Conservation (phyloP, 2,329 filamentous ascomycete genomes). For the Fusarium domesticum region DNA sequence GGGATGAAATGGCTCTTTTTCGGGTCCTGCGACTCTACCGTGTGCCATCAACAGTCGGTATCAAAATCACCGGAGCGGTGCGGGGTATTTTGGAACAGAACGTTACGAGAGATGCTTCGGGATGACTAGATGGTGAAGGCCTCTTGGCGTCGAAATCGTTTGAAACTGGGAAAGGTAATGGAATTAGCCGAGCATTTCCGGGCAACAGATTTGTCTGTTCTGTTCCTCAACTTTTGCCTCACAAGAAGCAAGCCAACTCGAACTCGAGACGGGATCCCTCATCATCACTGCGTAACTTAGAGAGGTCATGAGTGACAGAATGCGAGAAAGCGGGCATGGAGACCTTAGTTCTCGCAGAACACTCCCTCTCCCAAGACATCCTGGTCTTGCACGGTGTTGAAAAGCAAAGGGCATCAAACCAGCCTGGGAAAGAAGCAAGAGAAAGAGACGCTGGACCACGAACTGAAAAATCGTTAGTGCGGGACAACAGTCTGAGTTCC, state of each 20-base stretch:
- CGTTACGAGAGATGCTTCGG: not conserved
- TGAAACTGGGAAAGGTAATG: too few species aligned
- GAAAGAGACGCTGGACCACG: constrained; percentile 9
- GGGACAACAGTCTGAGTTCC: too few species aligned
- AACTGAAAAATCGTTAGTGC: constrained; percentile 29
- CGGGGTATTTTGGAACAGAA: not conserved
- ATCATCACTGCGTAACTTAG: too few species aligned
- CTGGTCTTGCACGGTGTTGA: constrained; percentile 1
- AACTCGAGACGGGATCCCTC: not conserved
- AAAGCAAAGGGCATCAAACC: constrained; percentile 18
- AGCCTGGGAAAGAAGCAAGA: constrained; percentile 14
- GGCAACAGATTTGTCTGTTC: too few species aligned
- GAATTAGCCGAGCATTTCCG: too few species aligned
- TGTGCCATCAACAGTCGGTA: not conserved
- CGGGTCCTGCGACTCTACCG: not conserved
- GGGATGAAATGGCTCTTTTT: not conserved
- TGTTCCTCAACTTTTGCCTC: not conserved
- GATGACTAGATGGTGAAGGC: not conserved
- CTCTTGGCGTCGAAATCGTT: not conserved
- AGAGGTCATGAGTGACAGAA: not conserved
- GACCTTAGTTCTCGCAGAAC: not conserved
- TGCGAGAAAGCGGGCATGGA: not conserved
- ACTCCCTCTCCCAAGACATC: too few species aligned
- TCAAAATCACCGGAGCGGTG: not conserved
- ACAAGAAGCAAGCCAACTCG: not conserved